Evolutionary conservation across 345 rosid genomes (phyloP), one percentile per base, ranked within the genome.

Genomic region (Luvunga scandens): DNA sequence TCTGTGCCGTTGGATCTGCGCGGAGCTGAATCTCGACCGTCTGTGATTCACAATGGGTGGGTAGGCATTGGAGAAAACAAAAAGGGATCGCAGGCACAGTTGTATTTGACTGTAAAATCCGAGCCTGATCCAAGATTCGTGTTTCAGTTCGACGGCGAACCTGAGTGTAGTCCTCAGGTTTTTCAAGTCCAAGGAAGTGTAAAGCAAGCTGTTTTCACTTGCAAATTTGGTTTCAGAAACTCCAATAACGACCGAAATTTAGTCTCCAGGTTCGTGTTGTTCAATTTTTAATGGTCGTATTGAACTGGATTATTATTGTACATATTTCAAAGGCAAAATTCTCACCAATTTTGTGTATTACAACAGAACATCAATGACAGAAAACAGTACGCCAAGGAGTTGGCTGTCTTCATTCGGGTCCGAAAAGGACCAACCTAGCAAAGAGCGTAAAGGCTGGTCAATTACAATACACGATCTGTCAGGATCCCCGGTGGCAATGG

Each of bases 151-250:
- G 98, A 87, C 53, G 95, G 97, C 4, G 95, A 92, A 77, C 97
- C 99, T 1, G 99, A 91, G 88, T 91, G 98, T 33, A 96, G 98
- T 64, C 99, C 99, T 16, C 99, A 91, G 89, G 92, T 96, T 69
- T 94, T 92, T 39, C 99, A 91, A 81, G 95, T 96, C 55, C 98
- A 94, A 64, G 98, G 98, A 71, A 90, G 81, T 76, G 89, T 87
- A 9, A 92, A 84, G 71, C 98, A 96, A 73, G 95, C 99, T 0
- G 99, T 96, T 18, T 96, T 96, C 84, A 93, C 98, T 71, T 94
- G 98, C 94, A 96, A 96, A 77, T 96, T 96, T 81, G 89, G 92
- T 38, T 87, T 89, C 76, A 87, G 97, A 50, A 87, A 82, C 76
- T 73, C 89, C 0, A 77, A 79, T 5, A 45, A 45, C 18, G 99